phyloP scores from a whole-genome alignment of 352 stramenopile species.

The Achlya hypogyna region DNA sequence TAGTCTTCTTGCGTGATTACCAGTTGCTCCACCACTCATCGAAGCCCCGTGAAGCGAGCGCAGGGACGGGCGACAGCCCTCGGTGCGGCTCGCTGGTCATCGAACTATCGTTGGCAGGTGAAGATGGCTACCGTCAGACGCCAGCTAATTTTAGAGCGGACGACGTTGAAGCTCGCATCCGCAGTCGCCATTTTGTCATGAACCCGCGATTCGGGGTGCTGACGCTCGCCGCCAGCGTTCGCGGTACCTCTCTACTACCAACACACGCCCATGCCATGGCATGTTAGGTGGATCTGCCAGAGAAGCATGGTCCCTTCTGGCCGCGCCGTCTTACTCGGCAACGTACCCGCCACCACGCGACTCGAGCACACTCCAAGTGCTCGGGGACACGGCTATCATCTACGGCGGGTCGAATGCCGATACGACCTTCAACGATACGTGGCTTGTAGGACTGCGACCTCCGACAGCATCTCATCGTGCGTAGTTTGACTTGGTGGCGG shows the following conservation, averaged over 20 bases:
- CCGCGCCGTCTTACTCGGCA: background rate
- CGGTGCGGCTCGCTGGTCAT: no score
- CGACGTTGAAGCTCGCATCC: no score
- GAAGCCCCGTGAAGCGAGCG: no score
- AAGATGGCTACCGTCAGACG: no score
- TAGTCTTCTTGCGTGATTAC: no score
- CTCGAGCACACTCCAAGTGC: conserved; percentile 4
- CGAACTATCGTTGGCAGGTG: no score
- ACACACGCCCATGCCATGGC: no score
- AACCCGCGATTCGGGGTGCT: no score
- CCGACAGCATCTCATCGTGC: background rate
- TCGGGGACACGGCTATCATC: conserved; percentile 4
- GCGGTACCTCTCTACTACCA: no score
- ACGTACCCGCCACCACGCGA: conserved; percentile 2
- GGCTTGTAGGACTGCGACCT: background rate
- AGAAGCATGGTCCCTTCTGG: background rate
- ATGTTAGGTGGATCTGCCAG: background rate
- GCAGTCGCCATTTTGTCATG: background rate
- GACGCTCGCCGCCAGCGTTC: no score
- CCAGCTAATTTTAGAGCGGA: background rate
- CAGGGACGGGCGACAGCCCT: no score
- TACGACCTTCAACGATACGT: conserved; percentile 6
- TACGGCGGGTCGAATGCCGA: conserved; percentile 3
- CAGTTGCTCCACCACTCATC: no score
- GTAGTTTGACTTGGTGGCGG: conserved; percentile 10